Base-by-base conservation (phyloP, 2,329 filamentous ascomycete genomes). In the Decorospora gaudefroyi region DNA sequence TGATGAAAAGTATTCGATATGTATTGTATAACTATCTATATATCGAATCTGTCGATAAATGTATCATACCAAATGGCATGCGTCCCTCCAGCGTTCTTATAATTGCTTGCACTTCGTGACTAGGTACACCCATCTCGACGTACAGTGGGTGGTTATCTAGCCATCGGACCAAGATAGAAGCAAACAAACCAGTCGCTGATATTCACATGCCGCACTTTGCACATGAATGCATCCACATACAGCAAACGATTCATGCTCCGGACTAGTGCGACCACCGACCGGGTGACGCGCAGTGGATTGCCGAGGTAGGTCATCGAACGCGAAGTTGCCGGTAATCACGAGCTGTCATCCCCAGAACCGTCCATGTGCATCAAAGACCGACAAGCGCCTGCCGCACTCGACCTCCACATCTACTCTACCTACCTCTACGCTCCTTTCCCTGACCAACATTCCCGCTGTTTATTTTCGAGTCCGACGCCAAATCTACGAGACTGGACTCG, bases 401-500 rank as follows among this genome's bases (percentile, higher is more conserved):
- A 16, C 28, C 29, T 47, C 37, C 37, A 21, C 40, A 48, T 31
- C 23, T 11, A 33, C 25, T 27, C 21, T 36, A 34, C 30, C 26
- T 26, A 31, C 25, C 22, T 29, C 37, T 17, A n/a, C 37, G 10
- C 30, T 49, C 36, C 33, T 38, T 34, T 34, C 18, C 16, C 35
- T 17, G 31, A 13, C 7, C 9, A 11, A 12, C 22, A 21, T 10
- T 35, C 37, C 22, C 30, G 15, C 11, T 32, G 8, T 31, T 13
- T 12, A 1, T 4, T 18, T 10, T 19, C n/a, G 19, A 16, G 5
- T 12, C n/a, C 23, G 18, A 18, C 37, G 39, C 10, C 15, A 18
- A 37, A n/a, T 46, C 19, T n/a, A n/a, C n/a, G 47, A 53, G 52
- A 23, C 63, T 61, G 61, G 61, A 61, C 50, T 55, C 52, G 42